These are phyloP conservation scores for Suhomyces bribrorum DNA, from an alignment of 1,139 yeast species.

Conservation along the genomic window DNA sequence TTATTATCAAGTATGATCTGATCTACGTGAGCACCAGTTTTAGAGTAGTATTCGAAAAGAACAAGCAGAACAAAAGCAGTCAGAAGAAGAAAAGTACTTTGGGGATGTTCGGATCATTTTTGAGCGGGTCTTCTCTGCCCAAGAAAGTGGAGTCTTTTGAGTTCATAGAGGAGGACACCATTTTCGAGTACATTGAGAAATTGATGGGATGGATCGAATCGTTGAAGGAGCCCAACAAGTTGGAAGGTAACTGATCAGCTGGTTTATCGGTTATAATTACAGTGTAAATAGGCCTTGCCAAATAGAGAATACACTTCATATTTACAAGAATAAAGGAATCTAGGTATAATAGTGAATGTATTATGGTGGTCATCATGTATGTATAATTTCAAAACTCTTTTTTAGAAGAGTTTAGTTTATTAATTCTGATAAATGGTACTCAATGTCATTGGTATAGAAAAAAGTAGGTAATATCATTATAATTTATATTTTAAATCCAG, in stretches of 20 bases:
- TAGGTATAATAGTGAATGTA: no score
- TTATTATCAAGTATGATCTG: constrained; percentile 34
- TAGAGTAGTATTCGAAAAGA: constrained; percentile 37
- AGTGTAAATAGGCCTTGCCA: no score
- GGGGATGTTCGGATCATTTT: constrained; percentile 12
- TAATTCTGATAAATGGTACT: no score
- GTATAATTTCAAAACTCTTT: no score
- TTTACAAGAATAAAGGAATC: not conserved
- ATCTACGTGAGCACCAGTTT: constrained; percentile 34
- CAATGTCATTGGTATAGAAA: no score
- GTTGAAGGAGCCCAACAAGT: constrained; percentile 9
- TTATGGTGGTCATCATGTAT: no score
- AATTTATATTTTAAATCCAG: no score
- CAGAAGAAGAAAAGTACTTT: constrained; percentile 11
- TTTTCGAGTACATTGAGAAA: constrained; percentile 34
- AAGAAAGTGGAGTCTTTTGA: constrained; percentile 19
- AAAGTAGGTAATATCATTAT: no score
- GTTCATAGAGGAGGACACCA: constrained; percentile 37
- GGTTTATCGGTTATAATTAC: no score
- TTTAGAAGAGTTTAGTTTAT: no score
- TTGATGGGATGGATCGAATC: constrained; percentile 35
- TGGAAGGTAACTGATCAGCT: no score
- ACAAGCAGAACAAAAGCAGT: constrained; percentile 21
- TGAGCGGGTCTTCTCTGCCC: constrained; percentile 17
- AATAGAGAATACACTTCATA: no score